A percentile compares a stretch with the other conserved stretches of the same genome.
Evolutionary conservation across 257 asterid genomes (phyloP).

Genomic region (Solanum medicagineum): DNA sequence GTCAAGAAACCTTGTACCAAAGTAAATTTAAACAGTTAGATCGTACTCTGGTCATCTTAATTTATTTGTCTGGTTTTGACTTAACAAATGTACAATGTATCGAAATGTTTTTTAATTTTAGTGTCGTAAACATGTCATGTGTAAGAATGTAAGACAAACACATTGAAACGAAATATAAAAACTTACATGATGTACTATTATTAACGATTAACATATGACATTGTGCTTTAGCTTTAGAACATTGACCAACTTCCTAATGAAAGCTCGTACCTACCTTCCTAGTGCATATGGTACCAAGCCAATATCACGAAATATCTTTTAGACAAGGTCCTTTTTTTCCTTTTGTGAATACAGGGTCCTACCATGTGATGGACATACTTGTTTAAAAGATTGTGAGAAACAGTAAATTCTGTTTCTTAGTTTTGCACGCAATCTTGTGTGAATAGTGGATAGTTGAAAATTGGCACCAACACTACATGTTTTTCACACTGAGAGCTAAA

Average conservation of each 20-base stretch:
- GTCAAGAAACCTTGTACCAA: conserved; percentile 31
- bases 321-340: not conserved
- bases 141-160: not conserved
- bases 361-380: not conserved
- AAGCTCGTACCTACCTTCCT: not conserved
- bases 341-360: not conserved
- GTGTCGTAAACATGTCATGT: too few relatives aligned
- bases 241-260: not conserved
- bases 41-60: not conserved
- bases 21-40: not conserved
- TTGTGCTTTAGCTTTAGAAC: not conserved
- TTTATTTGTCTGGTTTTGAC: not conserved
- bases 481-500: not conserved
- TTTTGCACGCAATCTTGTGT: not conserved
- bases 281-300: not conserved
- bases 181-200: not conserved
- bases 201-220: not conserved
- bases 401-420: not conserved
- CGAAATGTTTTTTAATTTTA: too few relatives aligned
- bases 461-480: not conserved
- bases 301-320: not conserved
- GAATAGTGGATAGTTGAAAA: not conserved
- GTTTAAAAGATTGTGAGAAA: not conserved
- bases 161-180: not conserved
- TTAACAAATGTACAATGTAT: not conserved